Conservation (phyloP, 208 protist genomes). For the Leishmania arabica region DNA sequence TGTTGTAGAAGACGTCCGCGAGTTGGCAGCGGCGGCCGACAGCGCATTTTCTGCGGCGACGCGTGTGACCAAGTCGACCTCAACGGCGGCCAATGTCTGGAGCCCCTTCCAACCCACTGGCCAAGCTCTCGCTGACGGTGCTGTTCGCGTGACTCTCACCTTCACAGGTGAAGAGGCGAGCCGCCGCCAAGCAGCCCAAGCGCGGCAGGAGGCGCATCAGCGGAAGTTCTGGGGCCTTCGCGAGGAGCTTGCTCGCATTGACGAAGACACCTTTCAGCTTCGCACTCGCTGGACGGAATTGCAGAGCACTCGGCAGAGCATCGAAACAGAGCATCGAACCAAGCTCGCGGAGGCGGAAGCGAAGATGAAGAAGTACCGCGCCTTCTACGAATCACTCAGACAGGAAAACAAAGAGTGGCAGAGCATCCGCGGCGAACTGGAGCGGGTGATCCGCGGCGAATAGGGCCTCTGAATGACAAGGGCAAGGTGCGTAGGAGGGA, state of each 20-base stretch:
- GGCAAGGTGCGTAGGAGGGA: not conserved
- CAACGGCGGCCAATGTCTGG: constrained; percentile 6
- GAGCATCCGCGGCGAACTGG: constrained; percentile 47
- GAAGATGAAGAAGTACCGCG: constrained; percentile 35
- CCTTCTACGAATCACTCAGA: constrained; percentile 41
- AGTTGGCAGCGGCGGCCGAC: not conserved
- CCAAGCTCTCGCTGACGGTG: constrained; percentile 20
- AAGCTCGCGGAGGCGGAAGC: constrained; percentile 44
- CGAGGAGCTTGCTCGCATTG: constrained; percentile 49
- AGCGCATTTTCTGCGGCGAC: not conserved
- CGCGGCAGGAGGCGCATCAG: constrained; percentile 21
- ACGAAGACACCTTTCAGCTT: constrained; percentile 43
- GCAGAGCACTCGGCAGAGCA: constrained; percentile 22
- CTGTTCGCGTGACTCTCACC: constrained; percentile 24
- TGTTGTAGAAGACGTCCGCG: constrained; percentile 9
- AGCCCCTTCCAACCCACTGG: constrained; percentile 13
- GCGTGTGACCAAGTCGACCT: not conserved
- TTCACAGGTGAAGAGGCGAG: constrained; percentile 35
- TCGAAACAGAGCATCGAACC: constrained; percentile 12
- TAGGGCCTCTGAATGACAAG: not conserved
- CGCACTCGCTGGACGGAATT: constrained; percentile 30
- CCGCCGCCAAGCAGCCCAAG: constrained; percentile 21
- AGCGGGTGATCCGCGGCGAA: constrained; percentile 16
- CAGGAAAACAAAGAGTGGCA: constrained; percentile 66
- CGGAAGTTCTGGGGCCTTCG: constrained; percentile 49